These are phyloP conservation scores for Lasiodiplodia theobromae DNA, from an alignment of 2,329 filamentous ascomycete species.

Conservation along the genomic window DNA sequence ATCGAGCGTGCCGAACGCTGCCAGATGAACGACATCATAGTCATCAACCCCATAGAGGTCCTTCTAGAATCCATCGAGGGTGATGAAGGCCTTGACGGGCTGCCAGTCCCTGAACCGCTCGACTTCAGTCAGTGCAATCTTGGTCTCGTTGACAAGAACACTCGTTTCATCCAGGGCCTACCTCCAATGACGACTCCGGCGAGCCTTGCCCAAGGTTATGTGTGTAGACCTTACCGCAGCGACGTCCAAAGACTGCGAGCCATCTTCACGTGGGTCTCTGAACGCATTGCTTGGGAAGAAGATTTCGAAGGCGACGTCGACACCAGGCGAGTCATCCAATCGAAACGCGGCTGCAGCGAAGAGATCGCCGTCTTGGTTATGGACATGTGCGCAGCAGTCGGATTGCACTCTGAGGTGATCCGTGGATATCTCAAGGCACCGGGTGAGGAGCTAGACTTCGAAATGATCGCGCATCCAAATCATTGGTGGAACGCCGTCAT, in stretches of 20 bases:
- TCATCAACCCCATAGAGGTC: conserved; percentile 88
- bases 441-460: conserved; percentile 76
- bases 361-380: conserved; percentile 88
- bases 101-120: conserved; percentile 80
- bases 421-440: conserved; percentile 90
- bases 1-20: conserved; percentile 86
- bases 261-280: conserved; percentile 97
- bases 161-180: conserved; percentile 84
- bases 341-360: conserved; percentile 82
- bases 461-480: conserved; percentile 84
- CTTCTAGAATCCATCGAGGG: conserved; percentile 85
- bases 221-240: conserved; percentile 92
- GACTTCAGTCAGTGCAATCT: conserved; percentile 84
- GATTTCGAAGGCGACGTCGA: conserved; percentile 88
- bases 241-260: conserved; percentile 91
- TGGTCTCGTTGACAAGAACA: conserved; percentile 91
- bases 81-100: conserved; percentile 85
- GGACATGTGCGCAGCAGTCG: conserved; percentile 93
- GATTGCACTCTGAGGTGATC: conserved; percentile 85
- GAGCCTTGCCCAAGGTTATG: conserved; percentile 85
- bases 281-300: conserved; percentile 94
- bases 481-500: conserved; percentile 98
- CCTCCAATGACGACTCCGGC: conserved; percentile 83
- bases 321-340: conserved; percentile 81
- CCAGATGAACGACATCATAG: conserved; percentile 91